A percentile compares a stretch with the other conserved stretches of the same genome.
Conservation (phyloP, 768 basidiomycete genomes). For the Clathrus columnatus region DNA sequence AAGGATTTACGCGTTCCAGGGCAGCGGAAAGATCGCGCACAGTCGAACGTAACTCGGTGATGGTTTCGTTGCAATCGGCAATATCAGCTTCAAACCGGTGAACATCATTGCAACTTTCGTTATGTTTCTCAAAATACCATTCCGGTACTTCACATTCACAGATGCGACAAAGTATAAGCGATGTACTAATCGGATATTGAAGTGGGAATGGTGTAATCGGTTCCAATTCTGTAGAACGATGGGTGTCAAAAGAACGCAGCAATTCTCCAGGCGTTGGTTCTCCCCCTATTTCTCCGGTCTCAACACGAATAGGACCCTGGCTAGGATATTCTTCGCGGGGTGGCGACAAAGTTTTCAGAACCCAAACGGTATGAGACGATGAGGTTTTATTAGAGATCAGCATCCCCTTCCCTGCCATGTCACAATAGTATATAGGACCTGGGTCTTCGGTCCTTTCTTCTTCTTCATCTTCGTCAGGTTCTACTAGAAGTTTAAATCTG, state of each 20-base stretch:
- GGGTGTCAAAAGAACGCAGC: neutral
- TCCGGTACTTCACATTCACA: slow-evolving; percentile 95
- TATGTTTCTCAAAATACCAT: slow-evolving; percentile 99
- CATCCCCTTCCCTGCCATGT: slow-evolving; percentile 98
- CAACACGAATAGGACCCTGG: slow-evolving; percentile 51
- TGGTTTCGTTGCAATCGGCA: slow-evolving; percentile 85
- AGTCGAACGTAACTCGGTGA: slow-evolving; percentile 77
- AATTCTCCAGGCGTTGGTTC: slow-evolving; percentile 26
- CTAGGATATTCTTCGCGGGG: slow-evolving; percentile 56
- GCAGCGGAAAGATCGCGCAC: slow-evolving; percentile 70
- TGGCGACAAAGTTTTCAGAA: slow-evolving; percentile 72
- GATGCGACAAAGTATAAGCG: slow-evolving; percentile 89
- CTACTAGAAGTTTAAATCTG: slow-evolving; percentile 76
- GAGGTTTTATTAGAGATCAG: slow-evolving; percentile 82
- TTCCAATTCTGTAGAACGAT: slow-evolving; percentile 25
- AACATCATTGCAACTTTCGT: slow-evolving; percentile 95
- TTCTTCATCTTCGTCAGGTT: slow-evolving; percentile 43
- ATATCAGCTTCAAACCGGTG: slow-evolving; percentile 96
- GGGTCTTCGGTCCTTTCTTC: slow-evolving; percentile 32
- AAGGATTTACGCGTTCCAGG: slow-evolving; percentile 52
- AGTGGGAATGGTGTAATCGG: slow-evolving; percentile 68
- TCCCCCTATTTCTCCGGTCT: slow-evolving; percentile 34
- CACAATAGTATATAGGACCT: slow-evolving; percentile 49
- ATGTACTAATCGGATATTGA: slow-evolving; percentile 65
- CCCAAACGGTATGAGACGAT: slow-evolving; percentile 98